Conservation (phyloP, 257 asterid genomes). For the Solanum peruvianum region DNA sequence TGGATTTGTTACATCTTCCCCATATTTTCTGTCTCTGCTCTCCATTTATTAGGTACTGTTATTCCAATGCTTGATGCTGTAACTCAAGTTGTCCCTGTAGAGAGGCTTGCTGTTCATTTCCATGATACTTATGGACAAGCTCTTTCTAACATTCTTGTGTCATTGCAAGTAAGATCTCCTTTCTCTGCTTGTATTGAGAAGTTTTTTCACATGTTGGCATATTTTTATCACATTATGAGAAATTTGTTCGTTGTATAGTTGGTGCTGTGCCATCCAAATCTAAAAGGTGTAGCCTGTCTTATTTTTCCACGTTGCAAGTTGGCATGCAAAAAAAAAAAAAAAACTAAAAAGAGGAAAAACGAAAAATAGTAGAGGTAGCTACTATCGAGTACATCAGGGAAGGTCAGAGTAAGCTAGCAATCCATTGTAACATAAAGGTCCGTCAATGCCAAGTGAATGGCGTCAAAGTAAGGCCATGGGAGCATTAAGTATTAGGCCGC, state of each 20-base stretch:
- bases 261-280: not conserved
- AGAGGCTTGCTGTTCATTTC: conserved; percentile 91
- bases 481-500: not conserved
- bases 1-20: not conserved
- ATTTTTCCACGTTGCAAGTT: not conserved
- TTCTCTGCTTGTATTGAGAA: not conserved
- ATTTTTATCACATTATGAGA: not conserved
- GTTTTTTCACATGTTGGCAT: not conserved
- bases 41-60: conserved; percentile 47
- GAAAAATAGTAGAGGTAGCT: not conserved
- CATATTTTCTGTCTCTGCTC: not conserved
- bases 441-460: not conserved
- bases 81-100: conserved; percentile 60
- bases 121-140: conserved; percentile 99
- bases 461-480: not conserved
- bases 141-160: conserved; percentile 77
- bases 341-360: not conserved
- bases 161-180: conserved; percentile 57
- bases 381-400: not conserved
- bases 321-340: not conserved
- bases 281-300: not conserved
- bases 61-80: conserved; percentile 92
- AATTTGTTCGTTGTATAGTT: not conserved
- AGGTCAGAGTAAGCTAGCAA: not conserved
- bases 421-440: not conserved